Base-by-base conservation (phyloP, 257 asterid species). In the Scutellaria minor region DNA sequence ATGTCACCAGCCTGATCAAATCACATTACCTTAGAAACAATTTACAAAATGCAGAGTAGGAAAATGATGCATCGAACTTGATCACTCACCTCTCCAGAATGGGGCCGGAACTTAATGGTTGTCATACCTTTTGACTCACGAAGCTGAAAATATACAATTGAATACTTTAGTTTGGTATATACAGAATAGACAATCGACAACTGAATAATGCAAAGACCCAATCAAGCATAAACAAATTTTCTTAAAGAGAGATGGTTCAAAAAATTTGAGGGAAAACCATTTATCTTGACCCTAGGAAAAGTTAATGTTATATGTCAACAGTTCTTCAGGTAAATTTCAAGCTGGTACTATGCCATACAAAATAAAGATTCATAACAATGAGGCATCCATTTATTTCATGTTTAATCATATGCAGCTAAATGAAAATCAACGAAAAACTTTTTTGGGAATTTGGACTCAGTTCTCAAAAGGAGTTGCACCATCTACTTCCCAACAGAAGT, bases 101-200 rank as follows among this genome's bases (percentile, higher is more conserved):
- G 99, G 22, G 99, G 99, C 10, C 99, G 92, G 81, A 94, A 89
- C 84, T 91, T 94, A 79, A 94, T 94, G 42, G 96, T 87, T 4
- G 96, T 85, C 98, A 94, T 85, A 48, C 98, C 99, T 80, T 94
- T 94, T 9, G 95, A 91, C 76, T 91, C 99, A 8, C 99, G 99
- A 66, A 94, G 96, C 99, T 94, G 93, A 81, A 79, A 82, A 76
- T 57, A 46, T 63, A 54, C 70, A 31, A 57, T 52, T 66, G 9
- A 56, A 64, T 60, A 48, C 27, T 40, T 71, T 8, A 54, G 47
- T 55, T 42, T 57, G 48, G 79, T 57, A 61, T n/a, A 51, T 63
- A 46, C 48, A 41, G 42, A n/a, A 56, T 42, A 45, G 13, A 68
- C 10, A 6, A 27, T 46, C 18, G 47, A 35, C 61, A 55, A 69